A percentile compares a stretch with the other conserved stretches of the same genome.
phyloP scores from a whole-genome alignment of 805 yeast genomes.

The Myxozyma monticola region DNA sequence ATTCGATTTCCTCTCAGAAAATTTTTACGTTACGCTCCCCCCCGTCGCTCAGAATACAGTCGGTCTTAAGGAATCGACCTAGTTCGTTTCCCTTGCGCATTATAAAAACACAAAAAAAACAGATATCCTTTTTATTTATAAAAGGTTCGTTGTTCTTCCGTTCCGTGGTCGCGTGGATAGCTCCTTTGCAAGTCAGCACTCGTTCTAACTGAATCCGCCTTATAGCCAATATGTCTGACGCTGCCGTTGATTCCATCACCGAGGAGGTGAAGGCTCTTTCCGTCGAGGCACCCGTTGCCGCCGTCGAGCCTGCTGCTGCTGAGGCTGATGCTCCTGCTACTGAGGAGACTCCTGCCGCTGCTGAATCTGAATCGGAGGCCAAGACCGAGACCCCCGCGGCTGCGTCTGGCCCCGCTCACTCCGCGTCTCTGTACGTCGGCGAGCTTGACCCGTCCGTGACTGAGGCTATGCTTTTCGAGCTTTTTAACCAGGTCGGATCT shows the following conservation, averaged over 20 bases:
- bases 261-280: constrained; percentile 31
- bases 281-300: constrained; percentile 21
- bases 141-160: no score
- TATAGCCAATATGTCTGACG: constrained; percentile 32
- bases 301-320: constrained; percentile 5
- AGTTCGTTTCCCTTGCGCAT: no score
- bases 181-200: no score
- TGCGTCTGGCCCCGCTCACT: constrained; percentile 41
- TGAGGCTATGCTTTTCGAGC: constrained; percentile 92
- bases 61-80: no score
- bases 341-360: constrained; percentile 12
- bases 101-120: no score
- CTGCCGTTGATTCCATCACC: constrained; percentile 31
- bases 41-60: no score
- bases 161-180: no score
- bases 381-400: constrained; percentile 36
- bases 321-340: constrained; percentile 15
- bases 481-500: constrained; percentile 91
- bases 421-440: constrained; percentile 89
- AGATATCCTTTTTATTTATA: no score
- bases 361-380: constrained; percentile 29
- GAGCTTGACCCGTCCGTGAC: constrained; percentile 90
- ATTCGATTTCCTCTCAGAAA: no score
- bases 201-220: no score
- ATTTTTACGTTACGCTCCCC: no score